These are phyloP conservation scores for Saprolegnia parasitica DNA, from an alignment of 352 stramenopile genomes.

Conservation along the genomic window DNA sequence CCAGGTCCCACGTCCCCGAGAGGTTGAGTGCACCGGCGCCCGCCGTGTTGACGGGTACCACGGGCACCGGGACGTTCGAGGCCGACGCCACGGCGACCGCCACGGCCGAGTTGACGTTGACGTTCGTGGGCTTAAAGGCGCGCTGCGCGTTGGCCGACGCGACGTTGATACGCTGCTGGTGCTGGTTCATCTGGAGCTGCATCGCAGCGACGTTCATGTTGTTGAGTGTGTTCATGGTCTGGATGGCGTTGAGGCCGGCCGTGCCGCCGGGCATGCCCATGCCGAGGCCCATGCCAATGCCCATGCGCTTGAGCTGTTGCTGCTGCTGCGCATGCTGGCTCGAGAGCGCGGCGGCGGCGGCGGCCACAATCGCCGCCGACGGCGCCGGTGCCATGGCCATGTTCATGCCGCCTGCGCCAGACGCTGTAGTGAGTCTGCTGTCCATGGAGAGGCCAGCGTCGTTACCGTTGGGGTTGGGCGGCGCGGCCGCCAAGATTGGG, in stretches of 20 bases:
- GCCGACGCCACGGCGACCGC: slow-evolving; percentile 24
- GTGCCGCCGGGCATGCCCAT: slow-evolving; percentile 22
- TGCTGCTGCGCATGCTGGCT: slow-evolving; percentile 24
- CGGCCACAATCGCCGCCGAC: slow-evolving; percentile 28
- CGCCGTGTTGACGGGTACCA: slow-evolving; percentile 26
- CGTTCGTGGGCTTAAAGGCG: slow-evolving; percentile 26
- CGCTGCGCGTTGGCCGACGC: slow-evolving; percentile 26
- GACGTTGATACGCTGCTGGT: slow-evolving; percentile 27
- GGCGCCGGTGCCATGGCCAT: slow-evolving; percentile 27
- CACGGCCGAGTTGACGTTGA: slow-evolving; percentile 29
- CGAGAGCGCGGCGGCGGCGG: slow-evolving; percentile 18
- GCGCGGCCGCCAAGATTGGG: slow-evolving; percentile 23
- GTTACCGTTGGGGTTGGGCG: slow-evolving; percentile 15
- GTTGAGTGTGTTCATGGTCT: slow-evolving; percentile 28
- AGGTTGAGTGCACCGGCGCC: slow-evolving; percentile 74
- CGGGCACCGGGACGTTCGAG: slow-evolving; percentile 24
- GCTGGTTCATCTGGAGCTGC: slow-evolving; percentile 30
- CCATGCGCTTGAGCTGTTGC: slow-evolving; percentile 28
- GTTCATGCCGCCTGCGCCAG: slow-evolving; percentile 8
- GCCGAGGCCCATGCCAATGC: slow-evolving; percentile 22
- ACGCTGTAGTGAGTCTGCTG: neutral
- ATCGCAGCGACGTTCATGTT: slow-evolving; percentile 30
- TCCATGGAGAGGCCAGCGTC: slow-evolving; percentile 7
- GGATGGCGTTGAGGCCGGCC: slow-evolving; percentile 22
- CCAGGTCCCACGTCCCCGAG: slow-evolving; percentile 77